phyloP scores from a whole-genome alignment of 768 basidiomycete species.

The Kwoniella botswanensis region DNA sequence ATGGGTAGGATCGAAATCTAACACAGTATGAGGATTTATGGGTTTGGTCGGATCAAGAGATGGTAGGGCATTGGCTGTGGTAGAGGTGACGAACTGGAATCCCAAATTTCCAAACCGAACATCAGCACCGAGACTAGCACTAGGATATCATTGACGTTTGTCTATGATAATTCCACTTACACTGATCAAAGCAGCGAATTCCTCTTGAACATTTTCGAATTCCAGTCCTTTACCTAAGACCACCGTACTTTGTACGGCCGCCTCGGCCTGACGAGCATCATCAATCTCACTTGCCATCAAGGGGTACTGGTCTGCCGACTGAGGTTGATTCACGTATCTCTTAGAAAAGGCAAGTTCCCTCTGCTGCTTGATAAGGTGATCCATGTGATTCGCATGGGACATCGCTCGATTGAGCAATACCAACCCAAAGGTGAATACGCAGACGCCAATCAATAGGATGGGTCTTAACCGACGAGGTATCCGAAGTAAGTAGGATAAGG shows the following conservation, averaged over 20 bases:
- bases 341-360: slow-evolving; percentile 14
- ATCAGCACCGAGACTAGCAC: too few species aligned
- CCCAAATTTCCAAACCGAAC: too few species aligned
- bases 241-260: slow-evolving; percentile 3
- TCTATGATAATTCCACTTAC: slow-evolving; percentile 28
- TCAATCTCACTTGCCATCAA: slow-evolving; percentile 22
- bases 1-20: slow-evolving; percentile 57
- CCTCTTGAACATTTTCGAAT: slow-evolving; percentile 40
- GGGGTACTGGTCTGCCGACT: slow-evolving; percentile 6
- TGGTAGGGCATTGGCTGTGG: slow-evolving; percentile 54
- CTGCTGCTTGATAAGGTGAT: slow-evolving; percentile 26
- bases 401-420: slow-evolving; percentile 38
- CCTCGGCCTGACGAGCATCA: slow-evolving; percentile 15
- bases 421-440: slow-evolving; percentile 37
- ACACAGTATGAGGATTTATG: slow-evolving; percentile 49
- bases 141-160: too few species aligned
- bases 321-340: slow-evolving; percentile 17
- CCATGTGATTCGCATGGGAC: slow-evolving; percentile 22
- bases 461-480: slow-evolving; percentile 52
- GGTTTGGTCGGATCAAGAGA: slow-evolving; percentile 43
- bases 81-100: slow-evolving; percentile 53
- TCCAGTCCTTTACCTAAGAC: slow-evolving; percentile 1
- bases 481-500: slow-evolving; percentile 48
- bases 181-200: slow-evolving; percentile 48
- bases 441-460: slow-evolving; percentile 34